A percentile compares a stretch with the other conserved stretches of the same genome.
Evolutionary conservation across 23 red algal species (phyloP).

Genomic region (Chondrus crispus): DNA sequence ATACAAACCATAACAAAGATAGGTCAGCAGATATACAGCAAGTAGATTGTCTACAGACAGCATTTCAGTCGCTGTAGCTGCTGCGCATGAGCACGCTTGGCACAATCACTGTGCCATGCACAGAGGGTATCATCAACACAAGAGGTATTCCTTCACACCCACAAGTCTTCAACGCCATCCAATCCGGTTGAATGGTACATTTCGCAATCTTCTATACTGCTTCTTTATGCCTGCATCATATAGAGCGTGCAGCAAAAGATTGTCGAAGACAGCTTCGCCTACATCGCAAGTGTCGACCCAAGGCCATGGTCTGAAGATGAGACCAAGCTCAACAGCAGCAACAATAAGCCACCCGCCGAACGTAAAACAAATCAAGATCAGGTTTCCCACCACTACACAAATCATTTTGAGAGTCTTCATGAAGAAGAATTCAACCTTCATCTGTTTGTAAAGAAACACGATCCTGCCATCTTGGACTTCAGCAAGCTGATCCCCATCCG

Average conservation of each 20-base stretch:
- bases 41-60: no score
- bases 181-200: background rate
- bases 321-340: background rate
- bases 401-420: background rate
- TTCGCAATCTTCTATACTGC: background rate
- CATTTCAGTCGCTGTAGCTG: no score
- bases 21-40: no score
- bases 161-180: no score
- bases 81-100: no score
- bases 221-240: slow-evolving; percentile 4
- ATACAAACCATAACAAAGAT: no score
- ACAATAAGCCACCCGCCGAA: no score
- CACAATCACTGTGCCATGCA: no score
- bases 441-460: background rate
- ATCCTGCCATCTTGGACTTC: background rate
- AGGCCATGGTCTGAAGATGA: background rate
- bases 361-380: no score
- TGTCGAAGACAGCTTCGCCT: slow-evolving; percentile 20
- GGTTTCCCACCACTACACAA: background rate
- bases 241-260: slow-evolving; percentile 5
- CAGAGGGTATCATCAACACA: no score
- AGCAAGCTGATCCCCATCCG: background rate
- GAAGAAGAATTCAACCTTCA: background rate
- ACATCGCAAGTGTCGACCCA: background rate
- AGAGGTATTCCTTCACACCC: no score